Evolutionary conservation across 495 filamentous ascomycete species (phyloP).

Genomic region (Halenospora varia): DNA sequence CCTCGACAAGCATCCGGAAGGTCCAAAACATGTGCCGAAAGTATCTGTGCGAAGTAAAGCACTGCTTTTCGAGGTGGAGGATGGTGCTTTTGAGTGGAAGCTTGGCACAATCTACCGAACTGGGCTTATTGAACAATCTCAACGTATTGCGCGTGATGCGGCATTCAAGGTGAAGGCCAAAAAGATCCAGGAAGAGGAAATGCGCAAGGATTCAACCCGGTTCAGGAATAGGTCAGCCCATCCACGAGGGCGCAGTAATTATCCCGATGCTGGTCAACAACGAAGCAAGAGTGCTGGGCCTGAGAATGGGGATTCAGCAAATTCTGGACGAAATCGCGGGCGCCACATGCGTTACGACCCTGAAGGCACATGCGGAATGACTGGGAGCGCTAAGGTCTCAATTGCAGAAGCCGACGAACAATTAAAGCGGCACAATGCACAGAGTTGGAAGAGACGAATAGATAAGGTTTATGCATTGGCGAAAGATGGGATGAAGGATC

Average conservation of each 20-base stretch:
- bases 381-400: slow-evolving; percentile 62
- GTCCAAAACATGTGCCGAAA: slow-evolving; percentile 79
- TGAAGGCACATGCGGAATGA: slow-evolving; percentile 65
- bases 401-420: slow-evolving; percentile 69
- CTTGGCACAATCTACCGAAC: slow-evolving; percentile 86
- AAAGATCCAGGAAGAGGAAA: slow-evolving; percentile 66
- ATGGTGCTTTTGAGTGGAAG: slow-evolving; percentile 97
- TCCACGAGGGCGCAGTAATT: slow-evolving; percentile 35
- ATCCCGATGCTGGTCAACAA: slow-evolving; percentile 27
- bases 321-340: slow-evolving; percentile 20
- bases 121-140: slow-evolving; percentile 82
- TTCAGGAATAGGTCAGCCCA: slow-evolving; percentile 45
- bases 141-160: slow-evolving; percentile 83
- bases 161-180: slow-evolving; percentile 84
- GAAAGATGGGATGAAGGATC: slow-evolving; percentile 69
- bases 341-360: slow-evolving; percentile 62
- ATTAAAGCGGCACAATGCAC: slow-evolving; percentile 76
- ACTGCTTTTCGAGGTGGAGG: slow-evolving; percentile 85
- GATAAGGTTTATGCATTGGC: slow-evolving; percentile 68
- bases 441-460: slow-evolving; percentile 90
- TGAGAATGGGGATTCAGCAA: slow-evolving; percentile 29
- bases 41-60: slow-evolving; percentile 77
- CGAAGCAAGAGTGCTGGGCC: slow-evolving; percentile 54
- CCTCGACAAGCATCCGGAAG: slow-evolving; percentile 74
- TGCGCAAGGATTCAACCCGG: slow-evolving; percentile 45